These are phyloP conservation scores for Amylocystis lapponica DNA, from an alignment of 768 basidiomycete genomes.

Conservation along the genomic window DNA sequence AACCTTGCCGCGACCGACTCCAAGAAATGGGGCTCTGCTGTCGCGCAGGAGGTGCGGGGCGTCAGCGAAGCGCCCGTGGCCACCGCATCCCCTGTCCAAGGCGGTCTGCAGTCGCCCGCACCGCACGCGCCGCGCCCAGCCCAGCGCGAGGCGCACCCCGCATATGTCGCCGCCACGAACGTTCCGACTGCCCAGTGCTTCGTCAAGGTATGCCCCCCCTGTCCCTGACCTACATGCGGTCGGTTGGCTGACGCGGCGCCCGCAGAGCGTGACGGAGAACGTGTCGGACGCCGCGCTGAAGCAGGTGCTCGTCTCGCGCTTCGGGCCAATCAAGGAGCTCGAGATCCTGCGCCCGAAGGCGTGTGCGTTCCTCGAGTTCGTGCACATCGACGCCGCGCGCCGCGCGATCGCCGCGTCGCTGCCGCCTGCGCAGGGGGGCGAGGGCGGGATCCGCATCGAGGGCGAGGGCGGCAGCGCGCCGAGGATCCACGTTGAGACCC, in stretches of 20 bases:
- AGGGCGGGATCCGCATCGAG: slow-evolving; percentile 82
- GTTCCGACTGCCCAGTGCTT: slow-evolving; percentile 80
- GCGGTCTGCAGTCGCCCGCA: slow-evolving; percentile 26
- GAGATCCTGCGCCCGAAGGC: slow-evolving; percentile 86
- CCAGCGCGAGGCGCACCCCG: slow-evolving; percentile 41
- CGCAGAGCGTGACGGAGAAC: slow-evolving; percentile 66
- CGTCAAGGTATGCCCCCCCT: slow-evolving; percentile 64
- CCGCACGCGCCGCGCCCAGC: slow-evolving; percentile 33
- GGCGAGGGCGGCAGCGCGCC: slow-evolving; percentile 47
- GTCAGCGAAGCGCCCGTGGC: slow-evolving; percentile 59
- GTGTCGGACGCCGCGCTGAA: slow-evolving; percentile 48
- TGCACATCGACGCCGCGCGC: slow-evolving; percentile 68
- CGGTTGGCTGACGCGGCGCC: not conserved
- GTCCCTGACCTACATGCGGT: not conserved
- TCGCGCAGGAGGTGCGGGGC: slow-evolving; percentile 73
- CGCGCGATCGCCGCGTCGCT: slow-evolving; percentile 78
- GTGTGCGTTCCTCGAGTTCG: slow-evolving; percentile 94
- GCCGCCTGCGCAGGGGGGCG: slow-evolving; percentile 65
- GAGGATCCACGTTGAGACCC: slow-evolving; percentile 76
- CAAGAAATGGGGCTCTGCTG: slow-evolving; percentile 80
- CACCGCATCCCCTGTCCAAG: slow-evolving; percentile 25
- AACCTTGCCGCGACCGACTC: slow-evolving; percentile 80
- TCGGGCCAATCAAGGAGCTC: slow-evolving; percentile 80
- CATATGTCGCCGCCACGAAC: slow-evolving; percentile 48
- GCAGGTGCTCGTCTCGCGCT: slow-evolving; percentile 48